Percentiles rank a stretch among this genome's conserved stretches.
phyloP scores from a whole-genome alignment of 441 rosid species.

The Gossypium davidsonii region DNA sequence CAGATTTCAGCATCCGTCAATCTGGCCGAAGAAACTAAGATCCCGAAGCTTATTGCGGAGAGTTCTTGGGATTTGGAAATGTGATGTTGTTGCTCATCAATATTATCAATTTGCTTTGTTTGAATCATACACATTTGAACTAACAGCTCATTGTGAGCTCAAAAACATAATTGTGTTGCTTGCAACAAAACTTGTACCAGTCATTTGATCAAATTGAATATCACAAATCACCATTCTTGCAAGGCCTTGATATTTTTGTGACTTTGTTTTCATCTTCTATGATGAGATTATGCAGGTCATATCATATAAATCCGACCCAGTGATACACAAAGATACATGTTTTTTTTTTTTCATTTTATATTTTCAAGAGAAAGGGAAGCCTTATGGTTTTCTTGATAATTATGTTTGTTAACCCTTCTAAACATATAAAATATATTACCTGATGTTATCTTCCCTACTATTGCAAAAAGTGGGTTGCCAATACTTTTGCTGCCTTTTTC shows the following conservation, averaged over 20 bases:
- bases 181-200: background rate
- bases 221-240: background rate
- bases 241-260: background rate
- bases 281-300: background rate
- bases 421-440: background rate
- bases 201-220: constrained; percentile 6
- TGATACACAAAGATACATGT: background rate
- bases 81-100: constrained; percentile 25
- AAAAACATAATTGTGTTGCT: background rate
- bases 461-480: too few relatives aligned
- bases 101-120: constrained; percentile 4
- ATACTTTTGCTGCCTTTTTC: background rate
- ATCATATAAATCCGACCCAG: background rate
- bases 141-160: constrained; percentile 9
- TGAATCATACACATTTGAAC: constrained; percentile 16
- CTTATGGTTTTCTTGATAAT: too few relatives aligned
- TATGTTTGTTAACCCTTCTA: too few relatives aligned
- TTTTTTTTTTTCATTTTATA: background rate
- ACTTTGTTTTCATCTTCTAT: background rate
- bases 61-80: constrained; percentile 54
- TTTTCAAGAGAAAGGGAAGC: too few relatives aligned
- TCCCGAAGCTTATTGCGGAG: constrained; percentile 51
- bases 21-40: constrained; percentile 41
- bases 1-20: constrained; percentile 49
- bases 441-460: background rate